Conservation (phyloP, 2,329 filamentous ascomycete species). For the Cercospora berteroae region DNA sequence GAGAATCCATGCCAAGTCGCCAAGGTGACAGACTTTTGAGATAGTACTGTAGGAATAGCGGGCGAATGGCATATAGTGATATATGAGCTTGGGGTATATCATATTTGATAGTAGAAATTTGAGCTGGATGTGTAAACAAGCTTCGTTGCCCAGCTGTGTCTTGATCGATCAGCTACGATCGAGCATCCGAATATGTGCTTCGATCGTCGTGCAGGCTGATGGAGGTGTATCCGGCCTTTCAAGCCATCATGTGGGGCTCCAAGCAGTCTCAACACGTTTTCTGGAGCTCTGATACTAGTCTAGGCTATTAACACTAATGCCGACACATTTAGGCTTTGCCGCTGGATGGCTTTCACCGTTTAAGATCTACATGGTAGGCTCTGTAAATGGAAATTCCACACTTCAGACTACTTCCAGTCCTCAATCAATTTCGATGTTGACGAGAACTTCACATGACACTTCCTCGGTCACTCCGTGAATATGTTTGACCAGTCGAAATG, state of each 20-base stretch:
- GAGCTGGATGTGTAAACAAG: neutral
- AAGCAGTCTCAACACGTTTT: neutral
- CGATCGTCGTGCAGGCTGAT: neutral
- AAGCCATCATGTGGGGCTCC: neutral
- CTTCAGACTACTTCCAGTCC: too few relatives aligned
- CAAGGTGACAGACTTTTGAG: too few relatives aligned
- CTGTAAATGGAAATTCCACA: neutral
- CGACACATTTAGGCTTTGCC: neutral
- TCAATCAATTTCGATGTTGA: too few relatives aligned
- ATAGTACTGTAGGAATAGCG: too few relatives aligned
- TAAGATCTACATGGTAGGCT: neutral
- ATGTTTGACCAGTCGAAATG: neutral
- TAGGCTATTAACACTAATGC: neutral
- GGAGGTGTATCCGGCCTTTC: neutral
- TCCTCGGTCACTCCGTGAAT: neutral
- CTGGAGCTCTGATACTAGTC: neutral
- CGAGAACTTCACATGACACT: rapidly evolving
- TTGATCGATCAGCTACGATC: neutral
- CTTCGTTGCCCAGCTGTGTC: neutral
- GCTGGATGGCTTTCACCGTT: neutral
- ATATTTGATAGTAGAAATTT: neutral
- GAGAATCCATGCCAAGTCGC: too few relatives aligned
- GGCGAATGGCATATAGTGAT: too few relatives aligned
- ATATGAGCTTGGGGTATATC: neutral
- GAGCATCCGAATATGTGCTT: neutral